These are phyloP conservation scores for Penicillium argentinense DNA, from an alignment of 495 filamentous ascomycete species.

Conservation along the genomic window DNA sequence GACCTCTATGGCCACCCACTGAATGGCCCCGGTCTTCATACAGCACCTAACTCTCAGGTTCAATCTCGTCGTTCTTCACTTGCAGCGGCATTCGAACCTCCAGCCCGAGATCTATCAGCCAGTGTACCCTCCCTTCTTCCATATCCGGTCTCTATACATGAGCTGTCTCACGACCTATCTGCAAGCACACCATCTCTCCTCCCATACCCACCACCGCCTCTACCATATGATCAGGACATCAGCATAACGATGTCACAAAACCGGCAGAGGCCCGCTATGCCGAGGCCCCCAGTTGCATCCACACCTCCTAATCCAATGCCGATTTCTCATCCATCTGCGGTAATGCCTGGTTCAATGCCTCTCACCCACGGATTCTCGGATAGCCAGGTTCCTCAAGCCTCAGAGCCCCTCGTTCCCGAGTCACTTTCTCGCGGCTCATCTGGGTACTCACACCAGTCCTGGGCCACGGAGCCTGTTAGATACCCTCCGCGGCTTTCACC, in stretches of 20 bases:
- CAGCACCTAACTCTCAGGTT: constrained; percentile 23
- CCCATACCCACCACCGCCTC: constrained; percentile 18
- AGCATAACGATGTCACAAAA: constrained; percentile 19
- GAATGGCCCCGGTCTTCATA: constrained; percentile 22
- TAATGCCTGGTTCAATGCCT: constrained; percentile 39
- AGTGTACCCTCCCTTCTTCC: constrained; percentile 17
- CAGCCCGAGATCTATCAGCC: constrained; percentile 16
- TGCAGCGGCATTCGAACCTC: constrained; percentile 13
- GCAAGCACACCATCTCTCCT: constrained; percentile 18
- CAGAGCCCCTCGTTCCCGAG: constrained; percentile 29
- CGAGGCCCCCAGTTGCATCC: background rate
- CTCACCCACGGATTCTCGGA: constrained; percentile 11
- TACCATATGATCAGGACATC: constrained; percentile 36
- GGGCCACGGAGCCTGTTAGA: constrained; percentile 38
- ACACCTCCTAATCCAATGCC: background rate
- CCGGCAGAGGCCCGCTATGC: constrained; percentile 6
- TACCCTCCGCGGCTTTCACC: constrained; percentile 31
- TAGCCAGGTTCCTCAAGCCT: constrained; percentile 16
- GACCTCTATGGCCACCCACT: constrained; percentile 17
- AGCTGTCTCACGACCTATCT: constrained; percentile 15
- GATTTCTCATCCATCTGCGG: constrained; percentile 38
- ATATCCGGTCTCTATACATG: constrained; percentile 11
- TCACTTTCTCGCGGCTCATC: constrained; percentile 37
- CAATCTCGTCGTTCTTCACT: constrained; percentile 30
- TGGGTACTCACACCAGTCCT: constrained; percentile 37